Base-by-base conservation (phyloP, 1,284 basidiomycete genomes). In the Stygiomarasmius scandens region DNA sequence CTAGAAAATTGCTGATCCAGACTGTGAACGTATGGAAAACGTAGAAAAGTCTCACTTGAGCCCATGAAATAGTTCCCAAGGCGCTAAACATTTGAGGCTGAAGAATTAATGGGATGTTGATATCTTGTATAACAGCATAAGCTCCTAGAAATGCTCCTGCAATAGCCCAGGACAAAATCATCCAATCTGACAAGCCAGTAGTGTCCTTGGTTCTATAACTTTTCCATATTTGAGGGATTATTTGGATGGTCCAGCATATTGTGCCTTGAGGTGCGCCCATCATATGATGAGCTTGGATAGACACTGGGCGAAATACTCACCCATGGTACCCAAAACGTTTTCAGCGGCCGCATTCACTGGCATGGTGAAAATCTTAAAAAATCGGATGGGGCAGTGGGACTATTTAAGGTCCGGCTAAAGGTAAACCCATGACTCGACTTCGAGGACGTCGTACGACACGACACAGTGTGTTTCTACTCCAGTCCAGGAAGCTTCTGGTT, bases 171-270 rank as follows among this genome's bases (percentile, higher is more conserved):
- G 89, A 67, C 3, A 89, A 71, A 55, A 92, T 84, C 34, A 95
- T 79, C 68, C 76, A 85, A 14, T 79, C 80, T 0, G 90, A 92
- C 5, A 93, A 77, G 0, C 92, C 92, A 23, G 85, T 78, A 0
- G 89, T 91, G 29, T 83, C 84, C 66, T 92, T 90, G 20, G 79
- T 75, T n/a, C 85, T 80, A 73, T 83, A 87, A 63, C 82, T 89
- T 69, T 93, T 93, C 81, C 84, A 84, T 20, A 87, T 80, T 66
- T 93, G 92, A 11, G 91, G 92, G 11, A 92, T 69, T 27, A 93
- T 75, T 68, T 92, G 87, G 2, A 81, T 74, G 0, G 81, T 83
- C 88, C 88, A 90, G 52, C 81, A 83, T n/a, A 90, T 70, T 0
- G 87, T 83, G 8, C 87, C 87, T 86, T 41, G 25, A 53, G 55